A percentile compares a stretch with the other conserved stretches of the same genome.
These are phyloP conservation scores for Mucor sp. DNA, from an alignment of 371 early-diverging fungal species.

Conservation along the genomic window DNA sequence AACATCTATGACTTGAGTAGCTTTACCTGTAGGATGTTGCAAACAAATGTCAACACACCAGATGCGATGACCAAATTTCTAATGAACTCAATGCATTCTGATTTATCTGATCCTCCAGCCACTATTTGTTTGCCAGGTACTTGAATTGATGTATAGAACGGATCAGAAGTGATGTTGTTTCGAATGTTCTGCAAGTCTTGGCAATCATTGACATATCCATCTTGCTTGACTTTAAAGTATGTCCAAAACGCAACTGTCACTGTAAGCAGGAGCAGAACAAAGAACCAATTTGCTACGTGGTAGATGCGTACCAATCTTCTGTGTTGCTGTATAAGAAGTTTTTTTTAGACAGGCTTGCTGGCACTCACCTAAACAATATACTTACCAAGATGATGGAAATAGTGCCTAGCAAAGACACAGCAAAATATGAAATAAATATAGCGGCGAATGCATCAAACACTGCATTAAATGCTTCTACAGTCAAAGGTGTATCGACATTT, in stretches of 20 bases:
- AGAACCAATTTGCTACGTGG: conserved; percentile 46
- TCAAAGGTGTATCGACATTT: conserved; percentile 17
- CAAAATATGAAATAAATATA: conserved; percentile 23
- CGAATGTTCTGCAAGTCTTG: conserved; percentile 26
- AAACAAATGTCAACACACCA: conserved; percentile 33
- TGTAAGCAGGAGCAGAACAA: conserved; percentile 34
- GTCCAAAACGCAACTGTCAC: conserved; percentile 35
- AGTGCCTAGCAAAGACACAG: conserved; percentile 22
- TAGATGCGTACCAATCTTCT: conserved; percentile 34
- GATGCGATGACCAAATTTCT: conserved; percentile 27
- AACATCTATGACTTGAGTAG: not conserved
- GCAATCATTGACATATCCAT: conserved; percentile 36
- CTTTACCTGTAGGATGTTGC: conserved; percentile 43
- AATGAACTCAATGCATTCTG: conserved; percentile 27
- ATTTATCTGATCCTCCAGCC: conserved; percentile 43
- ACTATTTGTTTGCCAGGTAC: conserved; percentile 31
- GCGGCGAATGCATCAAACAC: conserved; percentile 25
- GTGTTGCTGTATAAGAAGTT: conserved; percentile 22
- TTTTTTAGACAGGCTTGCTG: not conserved
- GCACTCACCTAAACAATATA: too few relatives aligned
- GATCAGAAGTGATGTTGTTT: conserved; percentile 10
- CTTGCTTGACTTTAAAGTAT: conserved; percentile 38
- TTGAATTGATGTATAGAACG: conserved; percentile 24
- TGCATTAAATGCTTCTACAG: conserved; percentile 24
- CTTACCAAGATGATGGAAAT: conserved; percentile 25